These are phyloP conservation scores for Fragaria iinumae DNA, from an alignment of 306 rosid genomes.

Conservation along the genomic window DNA sequence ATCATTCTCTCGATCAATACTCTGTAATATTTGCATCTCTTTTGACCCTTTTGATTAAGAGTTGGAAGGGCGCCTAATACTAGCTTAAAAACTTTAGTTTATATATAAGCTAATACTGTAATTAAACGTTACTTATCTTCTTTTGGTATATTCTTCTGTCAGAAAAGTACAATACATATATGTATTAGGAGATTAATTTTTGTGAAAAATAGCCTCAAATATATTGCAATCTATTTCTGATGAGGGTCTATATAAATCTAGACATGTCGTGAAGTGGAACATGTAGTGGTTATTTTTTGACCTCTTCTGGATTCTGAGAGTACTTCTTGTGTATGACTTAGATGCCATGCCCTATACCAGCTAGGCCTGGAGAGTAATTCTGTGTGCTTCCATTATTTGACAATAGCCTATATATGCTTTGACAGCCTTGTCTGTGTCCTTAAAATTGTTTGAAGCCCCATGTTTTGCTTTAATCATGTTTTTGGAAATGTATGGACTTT, in stretches of 20 bases:
- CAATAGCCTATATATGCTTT: slow-evolving; percentile 13
- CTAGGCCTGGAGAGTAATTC: slow-evolving; percentile 28
- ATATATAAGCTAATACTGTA: slow-evolving; percentile 70
- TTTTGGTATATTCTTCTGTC: slow-evolving; percentile 32
- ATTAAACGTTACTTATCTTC: slow-evolving; percentile 40
- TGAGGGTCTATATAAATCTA: background rate
- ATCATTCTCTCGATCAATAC: slow-evolving; percentile 27
- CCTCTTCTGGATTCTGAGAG: slow-evolving; percentile 10
- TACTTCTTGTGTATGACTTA: slow-evolving; percentile 27
- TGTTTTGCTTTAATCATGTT: background rate
- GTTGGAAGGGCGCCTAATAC: slow-evolving; percentile 45
- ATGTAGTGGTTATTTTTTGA: slow-evolving; percentile 3
- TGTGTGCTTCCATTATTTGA: slow-evolving; percentile 28
- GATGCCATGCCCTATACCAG: slow-evolving; percentile 41
- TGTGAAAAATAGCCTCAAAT: slow-evolving; percentile 36
- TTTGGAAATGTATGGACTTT: background rate
- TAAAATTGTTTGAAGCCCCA: slow-evolving; percentile 11
- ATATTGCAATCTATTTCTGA: slow-evolving; percentile 25
- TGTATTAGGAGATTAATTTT: slow-evolving; percentile 52
- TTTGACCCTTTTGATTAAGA: slow-evolving; percentile 31
- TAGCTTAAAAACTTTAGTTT: slow-evolving; percentile 47
- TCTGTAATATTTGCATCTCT: slow-evolving; percentile 54
- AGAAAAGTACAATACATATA: slow-evolving; percentile 48
- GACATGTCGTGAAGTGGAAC: background rate
- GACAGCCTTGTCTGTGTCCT: slow-evolving; percentile 15